Conservation (phyloP, 305 asterid genomes). For the Ajuga reptans region DNA sequence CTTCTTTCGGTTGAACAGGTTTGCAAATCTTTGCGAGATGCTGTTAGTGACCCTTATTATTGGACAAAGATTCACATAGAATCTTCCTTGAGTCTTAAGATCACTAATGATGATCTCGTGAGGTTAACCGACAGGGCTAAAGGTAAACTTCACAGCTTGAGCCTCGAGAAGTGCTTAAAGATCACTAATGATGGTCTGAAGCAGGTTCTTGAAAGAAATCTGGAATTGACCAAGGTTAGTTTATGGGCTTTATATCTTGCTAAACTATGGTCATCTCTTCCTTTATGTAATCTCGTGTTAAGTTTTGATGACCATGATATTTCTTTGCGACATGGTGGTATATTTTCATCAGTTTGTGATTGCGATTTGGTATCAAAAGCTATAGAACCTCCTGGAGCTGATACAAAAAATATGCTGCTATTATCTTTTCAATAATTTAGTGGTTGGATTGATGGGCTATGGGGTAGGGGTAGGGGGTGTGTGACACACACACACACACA, state of each 20-base stretch:
- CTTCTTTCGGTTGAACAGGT: conserved; percentile 63
- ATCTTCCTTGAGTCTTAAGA: conserved; percentile 31
- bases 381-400: background rate
- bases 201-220: conserved; percentile 49
- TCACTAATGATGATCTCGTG: conserved; percentile 52
- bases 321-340: background rate
- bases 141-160: conserved; percentile 56
- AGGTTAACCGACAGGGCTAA: conserved; percentile 54
- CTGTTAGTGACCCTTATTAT: conserved; percentile 57
- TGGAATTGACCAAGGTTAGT: conserved; percentile 52
- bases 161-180: conserved; percentile 44
- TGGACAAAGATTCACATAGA: conserved; percentile 58
- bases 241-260: background rate
- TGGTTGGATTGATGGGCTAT: background rate
- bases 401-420: background rate
- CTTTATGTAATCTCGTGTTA: background rate
- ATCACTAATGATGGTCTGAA: conserved; percentile 49
- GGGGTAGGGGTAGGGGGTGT: background rate
- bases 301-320: background rate
- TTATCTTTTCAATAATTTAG: background rate
- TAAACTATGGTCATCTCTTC: background rate
- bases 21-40: conserved; percentile 52
- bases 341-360: background rate
- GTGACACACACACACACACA: background rate
- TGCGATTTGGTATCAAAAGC: background rate